Percentiles rank a stretch among this genome's conserved stretches.
phyloP scores from a whole-genome alignment of 805 yeast species.

The Starmera pachycereana region DNA sequence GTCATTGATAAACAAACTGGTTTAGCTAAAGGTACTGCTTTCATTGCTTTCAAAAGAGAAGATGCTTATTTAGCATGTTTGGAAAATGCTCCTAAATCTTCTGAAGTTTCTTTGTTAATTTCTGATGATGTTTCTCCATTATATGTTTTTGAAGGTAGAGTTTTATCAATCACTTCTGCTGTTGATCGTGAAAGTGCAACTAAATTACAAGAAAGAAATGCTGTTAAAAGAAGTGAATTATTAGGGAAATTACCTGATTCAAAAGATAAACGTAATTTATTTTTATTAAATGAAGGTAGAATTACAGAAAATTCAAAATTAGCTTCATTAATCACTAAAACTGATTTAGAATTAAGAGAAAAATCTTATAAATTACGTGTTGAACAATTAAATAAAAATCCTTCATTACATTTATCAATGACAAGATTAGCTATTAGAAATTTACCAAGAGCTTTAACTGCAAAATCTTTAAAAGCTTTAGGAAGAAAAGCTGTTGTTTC shows the following conservation, averaged over 20 bases:
- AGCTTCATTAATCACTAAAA: slow-evolving; percentile 52
- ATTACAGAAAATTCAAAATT: slow-evolving; percentile 72
- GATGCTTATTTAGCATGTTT: slow-evolving; percentile 61
- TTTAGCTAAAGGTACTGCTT: slow-evolving; percentile 87
- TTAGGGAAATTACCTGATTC: slow-evolving; percentile 75
- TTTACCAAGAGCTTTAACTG: slow-evolving; percentile 85
- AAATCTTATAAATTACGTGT: slow-evolving; percentile 79
- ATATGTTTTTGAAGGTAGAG: slow-evolving; percentile 89
- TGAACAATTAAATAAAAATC: slow-evolving; percentile 84
- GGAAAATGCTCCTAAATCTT: slow-evolving; percentile 65
- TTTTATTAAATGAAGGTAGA: slow-evolving; percentile 88
- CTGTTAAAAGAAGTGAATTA: slow-evolving; percentile 59
- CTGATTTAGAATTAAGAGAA: slow-evolving; percentile 82
- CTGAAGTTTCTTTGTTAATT: slow-evolving; percentile 56
- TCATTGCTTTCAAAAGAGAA: slow-evolving; percentile 69
- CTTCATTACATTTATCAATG: slow-evolving; percentile 83
- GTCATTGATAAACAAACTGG: slow-evolving; percentile 83
- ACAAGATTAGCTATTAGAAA: slow-evolving; percentile 93
- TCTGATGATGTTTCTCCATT: slow-evolving; percentile 87
- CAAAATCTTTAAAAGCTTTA: slow-evolving; percentile 78
- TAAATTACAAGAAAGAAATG: slow-evolving; percentile 60
- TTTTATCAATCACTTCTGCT: slow-evolving; percentile 73
- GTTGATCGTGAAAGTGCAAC: slow-evolving; percentile 81
- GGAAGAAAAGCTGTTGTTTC: slow-evolving; percentile 93
- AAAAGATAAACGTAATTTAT: slow-evolving; percentile 77